A percentile compares a stretch with the other conserved stretches of the same genome.
phyloP scores from a whole-genome alignment of 441 rosid species.

The Metrosideros polymorpha region DNA sequence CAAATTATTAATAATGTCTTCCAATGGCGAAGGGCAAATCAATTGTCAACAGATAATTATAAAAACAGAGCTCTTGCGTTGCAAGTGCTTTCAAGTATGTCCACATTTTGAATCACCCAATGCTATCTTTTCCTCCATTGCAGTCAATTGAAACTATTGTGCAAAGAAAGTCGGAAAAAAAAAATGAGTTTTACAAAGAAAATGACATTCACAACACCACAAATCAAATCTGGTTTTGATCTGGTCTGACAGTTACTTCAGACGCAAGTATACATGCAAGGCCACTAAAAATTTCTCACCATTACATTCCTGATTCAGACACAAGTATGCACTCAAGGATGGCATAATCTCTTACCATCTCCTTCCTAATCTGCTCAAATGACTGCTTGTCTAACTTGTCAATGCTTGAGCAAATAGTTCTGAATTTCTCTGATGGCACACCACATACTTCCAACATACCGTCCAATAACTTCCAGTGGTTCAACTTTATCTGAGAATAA shows the following conservation, averaged over 20 bases:
- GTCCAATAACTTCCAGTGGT: conserved; percentile 77
- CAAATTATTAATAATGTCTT: too few relatives aligned
- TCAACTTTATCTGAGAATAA: conserved; percentile 55
- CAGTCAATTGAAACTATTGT: background rate
- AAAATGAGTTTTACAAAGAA: background rate
- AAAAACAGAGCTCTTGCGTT: background rate
- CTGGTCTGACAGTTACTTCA: background rate
- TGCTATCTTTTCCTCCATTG: background rate
- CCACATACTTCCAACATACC: conserved; percentile 56
- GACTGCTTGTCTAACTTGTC: conserved; percentile 52
- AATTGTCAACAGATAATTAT: background rate
- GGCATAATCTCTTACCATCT: conserved; percentile 28
- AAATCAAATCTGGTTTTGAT: background rate
- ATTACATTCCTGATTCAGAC: conserved; percentile 57
- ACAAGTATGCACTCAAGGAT: background rate
- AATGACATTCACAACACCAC: background rate
- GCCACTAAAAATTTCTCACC: conserved; percentile 24
- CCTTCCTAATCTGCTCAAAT: conserved; percentile 67
- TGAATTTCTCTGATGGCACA: conserved; percentile 42
- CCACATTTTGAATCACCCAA: background rate
- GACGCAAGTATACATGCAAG: background rate
- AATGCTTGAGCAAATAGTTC: conserved; percentile 48
- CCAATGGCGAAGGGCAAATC: background rate
- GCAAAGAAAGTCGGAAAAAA: background rate
- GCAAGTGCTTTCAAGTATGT: background rate